These are phyloP conservation scores for Chimonanthus salicifolius DNA, from an alignment of 164 flowering plant species.

Conservation along the genomic window DNA sequence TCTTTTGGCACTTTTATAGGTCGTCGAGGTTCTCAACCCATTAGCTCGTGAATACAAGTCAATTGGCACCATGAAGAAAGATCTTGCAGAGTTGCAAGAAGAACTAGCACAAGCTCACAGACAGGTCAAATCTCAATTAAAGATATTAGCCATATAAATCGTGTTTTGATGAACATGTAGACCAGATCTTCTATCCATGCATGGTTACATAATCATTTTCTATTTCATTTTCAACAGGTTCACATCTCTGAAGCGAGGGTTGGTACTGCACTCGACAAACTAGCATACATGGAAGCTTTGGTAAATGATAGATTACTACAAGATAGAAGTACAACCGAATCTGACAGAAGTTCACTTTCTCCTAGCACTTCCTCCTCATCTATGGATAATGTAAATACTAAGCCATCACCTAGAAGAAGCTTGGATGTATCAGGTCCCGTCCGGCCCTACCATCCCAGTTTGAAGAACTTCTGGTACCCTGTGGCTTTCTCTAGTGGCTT, in stretches of 20 bases:
- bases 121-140: conserved; percentile 48
- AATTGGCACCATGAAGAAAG: conserved; percentile 85
- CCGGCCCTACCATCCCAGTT: conserved; percentile 54
- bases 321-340: conserved; percentile 42
- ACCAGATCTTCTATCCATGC: not conserved
- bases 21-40: conserved; percentile 93
- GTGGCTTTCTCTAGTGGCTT: conserved; percentile 82
- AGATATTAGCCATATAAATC: not conserved
- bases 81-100: conserved; percentile 80
- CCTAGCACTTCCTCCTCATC: conserved; percentile 47
- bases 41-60: conserved; percentile 93
- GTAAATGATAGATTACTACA: conserved; percentile 78
- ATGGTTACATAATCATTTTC: not conserved
- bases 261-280: conserved; percentile 81
- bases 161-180: not conserved
- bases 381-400: conserved; percentile 25
- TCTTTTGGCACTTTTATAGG: conserved; percentile 35
- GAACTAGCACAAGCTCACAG: conserved; percentile 74
- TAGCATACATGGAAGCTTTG: conserved; percentile 90
- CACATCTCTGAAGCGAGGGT: conserved; percentile 98
- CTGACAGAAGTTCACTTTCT: conserved; percentile 29
- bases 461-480: conserved; percentile 98
- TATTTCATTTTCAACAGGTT: conserved; percentile 45
- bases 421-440: conserved; percentile 90
- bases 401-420: conserved; percentile 32